Evolutionary conservation across 495 filamentous ascomycete species (phyloP), one percentile per base, ranked within the genome.

Genomic region (Xylaria flabelliformis): DNA sequence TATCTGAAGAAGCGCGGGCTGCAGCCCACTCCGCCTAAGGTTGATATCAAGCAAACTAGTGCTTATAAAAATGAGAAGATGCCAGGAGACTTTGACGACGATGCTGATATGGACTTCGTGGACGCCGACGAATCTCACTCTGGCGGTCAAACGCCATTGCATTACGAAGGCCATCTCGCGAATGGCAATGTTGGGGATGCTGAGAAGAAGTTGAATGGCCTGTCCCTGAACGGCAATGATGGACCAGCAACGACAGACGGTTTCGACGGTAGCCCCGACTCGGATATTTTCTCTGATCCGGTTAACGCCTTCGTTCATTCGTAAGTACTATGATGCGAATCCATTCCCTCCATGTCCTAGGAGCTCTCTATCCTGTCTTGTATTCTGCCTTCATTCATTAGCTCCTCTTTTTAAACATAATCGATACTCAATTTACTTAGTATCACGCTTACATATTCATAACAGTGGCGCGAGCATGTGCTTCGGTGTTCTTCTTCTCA

Each of bases 291-390:
- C 78, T 86, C 84, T 53, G 85, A 91, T 48, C 88, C 90, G 1
- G 89, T 94, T 55, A 94, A 98, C 79, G 83, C 91, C 59, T 98
- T 98, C 76, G 88, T 97, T 29, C 92, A 97, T 66, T 71, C 69
- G 69, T 71, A 66, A 71, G 69, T 71, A 53, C 13, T n/a, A 4
- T 64, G n/a, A 9, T 1, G 32, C 21, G 1, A 58, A 29, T 32
- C 17, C 26, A 59, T 12, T 36, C 19, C 51, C 19, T n/a, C 4
- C 19, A 19, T 58, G n/a, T 19, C n/a, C 0, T 9, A 32, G 15
- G 15, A 19, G 53, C 39, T 34, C 3, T 34, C 4, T 63, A 13
- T 21, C 3, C 19, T 15, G 26, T 13, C 0, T 13, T 12, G 8
- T 17, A 26, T 13, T 39, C 3, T 56, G 12, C 21, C 24, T 2